phyloP scores from a whole-genome alignment of 139 green algal genomes.

The Chlorella sp. region DNA sequence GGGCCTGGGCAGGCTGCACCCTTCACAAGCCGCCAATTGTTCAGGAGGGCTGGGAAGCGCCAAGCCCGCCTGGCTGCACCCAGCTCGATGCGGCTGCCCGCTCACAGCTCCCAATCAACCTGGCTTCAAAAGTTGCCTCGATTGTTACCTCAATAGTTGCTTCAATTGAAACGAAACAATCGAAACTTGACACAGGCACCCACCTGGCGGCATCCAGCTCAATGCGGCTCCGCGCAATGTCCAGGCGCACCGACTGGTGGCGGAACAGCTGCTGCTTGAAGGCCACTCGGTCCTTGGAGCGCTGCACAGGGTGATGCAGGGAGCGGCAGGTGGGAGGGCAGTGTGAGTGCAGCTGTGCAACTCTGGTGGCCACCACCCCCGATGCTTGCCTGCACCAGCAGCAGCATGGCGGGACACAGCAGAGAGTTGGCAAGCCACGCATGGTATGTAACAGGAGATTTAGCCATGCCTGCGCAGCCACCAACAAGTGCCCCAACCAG shows the following conservation, averaged over 20 bases:
- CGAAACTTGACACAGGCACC: not conserved
- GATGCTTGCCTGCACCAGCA: too few relatives aligned
- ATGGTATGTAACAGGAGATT: not conserved
- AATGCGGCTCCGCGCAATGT: constrained; percentile 62
- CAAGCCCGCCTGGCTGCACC: not conserved
- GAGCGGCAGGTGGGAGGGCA: not conserved
- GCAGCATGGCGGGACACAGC: too few relatives aligned
- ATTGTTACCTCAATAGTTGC: not conserved
- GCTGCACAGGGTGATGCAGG: not conserved
- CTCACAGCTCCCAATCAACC: not conserved
- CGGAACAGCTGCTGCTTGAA: constrained; percentile 57
- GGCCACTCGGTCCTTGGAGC: constrained; percentile 16
- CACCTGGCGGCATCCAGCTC: constrained; percentile 58
- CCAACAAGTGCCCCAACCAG: not conserved
- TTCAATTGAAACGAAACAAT: not conserved
- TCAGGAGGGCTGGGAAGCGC: too few relatives aligned
- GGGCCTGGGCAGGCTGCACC: too few relatives aligned
- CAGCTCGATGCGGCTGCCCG: not conserved
- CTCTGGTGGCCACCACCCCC: too few relatives aligned
- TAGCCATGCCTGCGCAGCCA: not conserved
- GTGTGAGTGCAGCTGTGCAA: too few relatives aligned
- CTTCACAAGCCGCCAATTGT: too few relatives aligned
- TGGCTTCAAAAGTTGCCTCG: not conserved
- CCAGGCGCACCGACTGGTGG: constrained; percentile 68
- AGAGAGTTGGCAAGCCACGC: too few relatives aligned